A percentile compares a stretch with the other conserved stretches of the same genome.
phyloP scores from a whole-genome alignment of 1,139 yeast species.

The Suhomyces choctaworum region DNA sequence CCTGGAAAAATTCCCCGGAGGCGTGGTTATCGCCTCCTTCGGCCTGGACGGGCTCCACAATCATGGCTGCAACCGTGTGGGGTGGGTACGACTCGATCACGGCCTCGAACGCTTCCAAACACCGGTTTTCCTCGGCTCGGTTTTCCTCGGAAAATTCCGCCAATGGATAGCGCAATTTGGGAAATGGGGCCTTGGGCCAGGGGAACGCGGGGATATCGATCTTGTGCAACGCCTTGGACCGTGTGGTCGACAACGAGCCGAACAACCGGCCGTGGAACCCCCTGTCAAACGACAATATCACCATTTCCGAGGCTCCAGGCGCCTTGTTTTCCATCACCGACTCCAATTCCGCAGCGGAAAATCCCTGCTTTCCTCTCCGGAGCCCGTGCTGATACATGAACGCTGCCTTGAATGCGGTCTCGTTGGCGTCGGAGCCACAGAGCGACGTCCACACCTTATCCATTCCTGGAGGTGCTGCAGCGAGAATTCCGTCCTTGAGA shows the following conservation, averaged over 20 bases:
- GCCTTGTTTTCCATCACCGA: slow-evolving; percentile 65
- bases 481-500: slow-evolving; percentile 55
- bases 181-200: slow-evolving; percentile 80
- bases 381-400: slow-evolving; percentile 69
- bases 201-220: slow-evolving; percentile 73
- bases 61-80: slow-evolving; percentile 59
- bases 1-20: slow-evolving; percentile 60
- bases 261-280: slow-evolving; percentile 78
- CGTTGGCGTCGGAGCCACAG: slow-evolving; percentile 76
- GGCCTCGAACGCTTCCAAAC: slow-evolving; percentile 57
- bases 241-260: slow-evolving; percentile 70
- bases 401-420: slow-evolving; percentile 76
- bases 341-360: slow-evolving; percentile 54
- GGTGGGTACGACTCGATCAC: slow-evolving; percentile 52
- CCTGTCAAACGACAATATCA: slow-evolving; percentile 64
- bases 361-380: slow-evolving; percentile 55
- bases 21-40: slow-evolving; percentile 81
- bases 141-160: slow-evolving; percentile 53
- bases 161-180: slow-evolving; percentile 64
- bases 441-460: slow-evolving; percentile 67
- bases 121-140: slow-evolving; percentile 58
- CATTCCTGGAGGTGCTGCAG: slow-evolving; percentile 72
- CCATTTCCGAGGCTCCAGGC: slow-evolving; percentile 71
- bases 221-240: slow-evolving; percentile 75
- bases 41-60: slow-evolving; percentile 73